Conservation (phyloP, 805 yeast genomes). For the Candida dendrica region DNA sequence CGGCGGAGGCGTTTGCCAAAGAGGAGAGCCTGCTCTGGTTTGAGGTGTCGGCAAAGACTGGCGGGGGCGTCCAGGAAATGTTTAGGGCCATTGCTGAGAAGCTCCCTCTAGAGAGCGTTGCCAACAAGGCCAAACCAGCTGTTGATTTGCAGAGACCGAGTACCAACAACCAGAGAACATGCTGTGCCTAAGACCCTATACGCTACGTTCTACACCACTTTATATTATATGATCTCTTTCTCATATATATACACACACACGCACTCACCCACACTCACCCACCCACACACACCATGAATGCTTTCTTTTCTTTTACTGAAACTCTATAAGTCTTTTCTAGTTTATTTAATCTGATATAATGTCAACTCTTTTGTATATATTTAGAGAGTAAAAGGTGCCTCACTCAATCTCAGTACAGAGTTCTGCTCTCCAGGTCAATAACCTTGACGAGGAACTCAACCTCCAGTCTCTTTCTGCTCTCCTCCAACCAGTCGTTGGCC, state of each 20-base stretch:
- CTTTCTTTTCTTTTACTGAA: too few relatives aligned
- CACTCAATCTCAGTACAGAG: conserved; percentile 24
- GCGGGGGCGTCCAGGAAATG: conserved; percentile 38
- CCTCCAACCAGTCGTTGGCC: conserved; percentile 87
- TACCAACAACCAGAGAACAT: conserved; percentile 33
- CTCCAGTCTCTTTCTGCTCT: conserved; percentile 85
- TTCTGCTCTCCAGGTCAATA: conserved; percentile 58
- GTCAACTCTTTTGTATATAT: too few relatives aligned
- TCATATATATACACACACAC: too few relatives aligned
- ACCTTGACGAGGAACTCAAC: conserved; percentile 70
- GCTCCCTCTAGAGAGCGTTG: conserved; percentile 25
- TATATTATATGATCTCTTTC: too few relatives aligned
- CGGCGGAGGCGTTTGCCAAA: conserved; percentile 48
- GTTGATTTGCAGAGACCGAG: conserved; percentile 36
- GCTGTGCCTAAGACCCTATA: conserved; percentile 32
- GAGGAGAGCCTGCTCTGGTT: conserved; percentile 43
- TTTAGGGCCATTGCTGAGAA: conserved; percentile 44
- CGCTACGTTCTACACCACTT: too few relatives aligned
- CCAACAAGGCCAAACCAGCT: conserved; percentile 14
- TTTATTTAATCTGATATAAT: too few relatives aligned
- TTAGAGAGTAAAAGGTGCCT: too few relatives aligned
- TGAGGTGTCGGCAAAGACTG: conserved; percentile 56
- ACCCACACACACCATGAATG: too few relatives aligned
- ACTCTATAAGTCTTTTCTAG: too few relatives aligned
- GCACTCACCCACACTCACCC: too few relatives aligned